A percentile compares a stretch with the other conserved stretches of the same genome.
Conservation (phyloP, 2,329 filamentous ascomycete genomes). For the Ophiostoma montium region DNA sequence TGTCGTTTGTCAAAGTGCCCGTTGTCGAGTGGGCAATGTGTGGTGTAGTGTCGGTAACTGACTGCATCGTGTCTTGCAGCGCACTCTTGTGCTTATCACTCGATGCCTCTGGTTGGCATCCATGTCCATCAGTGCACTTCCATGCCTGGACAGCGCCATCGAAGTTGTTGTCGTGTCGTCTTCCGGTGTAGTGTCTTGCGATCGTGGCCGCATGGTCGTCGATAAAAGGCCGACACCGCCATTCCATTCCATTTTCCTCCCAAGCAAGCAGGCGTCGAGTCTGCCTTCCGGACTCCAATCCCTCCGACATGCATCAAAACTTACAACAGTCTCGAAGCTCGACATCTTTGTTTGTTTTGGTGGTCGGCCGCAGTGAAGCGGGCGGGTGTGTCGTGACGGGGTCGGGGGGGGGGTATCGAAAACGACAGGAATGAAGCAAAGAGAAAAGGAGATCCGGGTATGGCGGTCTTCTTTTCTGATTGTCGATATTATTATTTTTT, state of each 20-base stretch:
- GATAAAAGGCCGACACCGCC: neutral
- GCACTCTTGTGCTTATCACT: no score
- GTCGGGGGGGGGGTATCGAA: neutral
- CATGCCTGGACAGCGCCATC: neutral
- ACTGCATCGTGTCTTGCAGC: no score
- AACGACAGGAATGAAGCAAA: constrained; percentile 1
- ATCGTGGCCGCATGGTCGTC: neutral
- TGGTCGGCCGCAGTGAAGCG: constrained; percentile 11
- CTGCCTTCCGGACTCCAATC: neutral
- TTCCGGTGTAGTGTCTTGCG: neutral
- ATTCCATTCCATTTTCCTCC: neutral
- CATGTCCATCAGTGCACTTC: neutral
- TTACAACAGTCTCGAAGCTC: constrained; percentile 58
- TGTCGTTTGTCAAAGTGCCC: no score
- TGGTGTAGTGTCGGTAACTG: no score
- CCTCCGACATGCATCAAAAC: constrained; percentile 22
- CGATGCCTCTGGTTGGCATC: neutral
- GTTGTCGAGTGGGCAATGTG: no score
- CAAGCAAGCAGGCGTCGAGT: neutral
- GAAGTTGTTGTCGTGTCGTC: neutral
- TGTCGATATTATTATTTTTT: constrained; percentile 5
- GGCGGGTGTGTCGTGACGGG: constrained; percentile 8
- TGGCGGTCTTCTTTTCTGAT: constrained; percentile 5
- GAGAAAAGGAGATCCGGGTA: constrained; percentile 9
- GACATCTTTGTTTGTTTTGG: constrained; percentile 35